phyloP scores from a whole-genome alignment of 2,329 filamentous ascomycete species.

The Fusarium sp. region DNA sequence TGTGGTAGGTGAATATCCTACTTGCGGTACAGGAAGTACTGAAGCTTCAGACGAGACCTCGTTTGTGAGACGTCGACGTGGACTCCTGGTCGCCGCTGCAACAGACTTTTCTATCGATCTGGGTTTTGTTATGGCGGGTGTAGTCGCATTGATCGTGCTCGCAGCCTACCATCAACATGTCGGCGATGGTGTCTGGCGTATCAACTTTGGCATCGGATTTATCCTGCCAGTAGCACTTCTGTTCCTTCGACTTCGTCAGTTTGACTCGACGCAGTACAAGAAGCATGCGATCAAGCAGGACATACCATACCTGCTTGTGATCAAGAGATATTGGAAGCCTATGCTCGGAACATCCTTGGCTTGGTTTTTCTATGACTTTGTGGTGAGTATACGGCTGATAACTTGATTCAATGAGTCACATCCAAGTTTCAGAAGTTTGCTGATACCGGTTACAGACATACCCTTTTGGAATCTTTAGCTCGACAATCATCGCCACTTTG shows the following conservation, averaged over 20 bases:
- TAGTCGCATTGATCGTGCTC: not conserved
- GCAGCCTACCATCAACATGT: not conserved
- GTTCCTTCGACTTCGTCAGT: not conserved
- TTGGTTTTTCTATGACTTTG: not conserved
- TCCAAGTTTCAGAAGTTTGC: rapidly evolving
- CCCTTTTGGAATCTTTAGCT: not conserved
- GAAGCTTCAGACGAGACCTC: not conserved
- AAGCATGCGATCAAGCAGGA: not conserved
- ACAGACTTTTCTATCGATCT: not conserved
- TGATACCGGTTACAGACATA: not conserved
- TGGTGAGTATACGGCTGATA: not conserved
- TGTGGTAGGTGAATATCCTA: not conserved
- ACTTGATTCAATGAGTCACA: no score
- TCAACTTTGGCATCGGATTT: not conserved
- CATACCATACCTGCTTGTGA: not conserved
- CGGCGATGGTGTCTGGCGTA: not conserved
- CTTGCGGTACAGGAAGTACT: not conserved
- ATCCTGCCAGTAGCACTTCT: not conserved
- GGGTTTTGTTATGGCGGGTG: not conserved
- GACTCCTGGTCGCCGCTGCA: not conserved
- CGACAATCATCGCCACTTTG: not conserved
- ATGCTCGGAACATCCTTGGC: not conserved
- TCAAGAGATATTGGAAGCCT: not conserved
- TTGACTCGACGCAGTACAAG: not conserved
- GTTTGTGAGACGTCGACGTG: not conserved